Evolutionary conservation across 2,329 filamentous ascomycete species (phyloP), one percentile per base, ranked within the genome.

Genomic region (Colletotrichum euphorbiae): DNA sequence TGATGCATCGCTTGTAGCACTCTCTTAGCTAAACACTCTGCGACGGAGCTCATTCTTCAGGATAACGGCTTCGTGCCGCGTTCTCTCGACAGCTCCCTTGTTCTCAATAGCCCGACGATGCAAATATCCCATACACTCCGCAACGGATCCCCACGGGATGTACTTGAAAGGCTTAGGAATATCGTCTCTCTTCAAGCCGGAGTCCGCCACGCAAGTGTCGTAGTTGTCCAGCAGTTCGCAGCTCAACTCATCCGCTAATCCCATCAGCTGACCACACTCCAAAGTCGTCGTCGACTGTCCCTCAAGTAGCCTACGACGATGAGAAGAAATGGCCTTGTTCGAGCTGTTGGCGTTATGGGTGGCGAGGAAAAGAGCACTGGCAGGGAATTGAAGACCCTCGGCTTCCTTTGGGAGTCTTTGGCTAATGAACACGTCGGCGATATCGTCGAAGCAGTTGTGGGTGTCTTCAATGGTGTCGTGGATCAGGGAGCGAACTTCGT

Each of bases 231-330:
- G 76, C 21, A 91, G 79, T 76, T 89, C 87, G 75, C 88, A 90
- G 77, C 91, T 93, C 62, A 98, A 89, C 77, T 98, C 94, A 73
- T 98, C 95, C 2, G 95, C 95, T 94, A 98, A 98, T 42, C 95
- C 71, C 61, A 71, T 68, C 8, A 74, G 72, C 52, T 78, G 75
- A 1, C 75, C 72, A 48, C 81, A 83, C 2, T 80, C 77, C 60
- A 83, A 75, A 28, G 77, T 76, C 0, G 79, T 80, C 74, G 80
- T 79, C 70, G 80, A 79, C 12, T 73, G 75, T 17, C 81, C 81
- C 8, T 70, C 81, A 71, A 84, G 83, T 62, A 86, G 80, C 38
- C 90, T 78, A 12, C 79, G 81, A 24, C 85, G 84, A n/a, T 86
- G 87, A 56, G 81, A 83, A 17, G 84, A 80, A 13, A 97, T 90